Evolutionary conservation across 352 stramenopile species (phyloP).

Genomic region (Peronosclerospora sorghi): DNA sequence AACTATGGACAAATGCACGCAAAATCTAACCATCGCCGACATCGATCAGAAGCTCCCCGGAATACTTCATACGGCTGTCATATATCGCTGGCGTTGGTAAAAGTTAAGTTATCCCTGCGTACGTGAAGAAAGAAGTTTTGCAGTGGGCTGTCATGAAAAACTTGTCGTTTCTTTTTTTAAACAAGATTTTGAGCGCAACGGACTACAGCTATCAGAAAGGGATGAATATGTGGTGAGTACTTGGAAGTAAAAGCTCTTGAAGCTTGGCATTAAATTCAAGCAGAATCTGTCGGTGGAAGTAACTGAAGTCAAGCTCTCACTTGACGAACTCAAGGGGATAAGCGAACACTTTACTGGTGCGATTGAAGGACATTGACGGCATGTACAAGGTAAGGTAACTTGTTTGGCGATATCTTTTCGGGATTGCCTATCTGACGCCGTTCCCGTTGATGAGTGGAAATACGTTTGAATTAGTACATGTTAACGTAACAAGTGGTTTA

Average conservation of each 20-base stretch:
- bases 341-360: conserved; percentile 66
- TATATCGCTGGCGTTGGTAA: no score
- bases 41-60: no score
- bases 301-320: conserved; percentile 68
- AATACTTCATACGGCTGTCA: no score
- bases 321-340: conserved; percentile 67
- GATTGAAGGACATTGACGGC: conserved; percentile 51
- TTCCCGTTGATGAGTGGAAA: background rate
- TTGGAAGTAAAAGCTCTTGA: conserved; percentile 80
- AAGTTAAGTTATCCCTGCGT: no score
- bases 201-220: conserved; percentile 53
- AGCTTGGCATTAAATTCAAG: conserved; percentile 71
- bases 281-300: conserved; percentile 82
- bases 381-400: conserved; percentile 72
- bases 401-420: no score
- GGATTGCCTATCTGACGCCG: conserved; percentile 1
- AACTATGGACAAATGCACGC: no score
- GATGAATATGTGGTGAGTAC: conserved; percentile 63
- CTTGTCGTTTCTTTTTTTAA: no score
- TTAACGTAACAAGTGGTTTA: no score
- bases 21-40: no score
- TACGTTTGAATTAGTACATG: no score
- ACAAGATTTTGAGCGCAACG: conserved; percentile 81
- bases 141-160: no score
- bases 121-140: no score